These are phyloP conservation scores for Acaromyces ingoldii DNA, from an alignment of 1,284 basidiomycete genomes.

Conservation along the genomic window DNA sequence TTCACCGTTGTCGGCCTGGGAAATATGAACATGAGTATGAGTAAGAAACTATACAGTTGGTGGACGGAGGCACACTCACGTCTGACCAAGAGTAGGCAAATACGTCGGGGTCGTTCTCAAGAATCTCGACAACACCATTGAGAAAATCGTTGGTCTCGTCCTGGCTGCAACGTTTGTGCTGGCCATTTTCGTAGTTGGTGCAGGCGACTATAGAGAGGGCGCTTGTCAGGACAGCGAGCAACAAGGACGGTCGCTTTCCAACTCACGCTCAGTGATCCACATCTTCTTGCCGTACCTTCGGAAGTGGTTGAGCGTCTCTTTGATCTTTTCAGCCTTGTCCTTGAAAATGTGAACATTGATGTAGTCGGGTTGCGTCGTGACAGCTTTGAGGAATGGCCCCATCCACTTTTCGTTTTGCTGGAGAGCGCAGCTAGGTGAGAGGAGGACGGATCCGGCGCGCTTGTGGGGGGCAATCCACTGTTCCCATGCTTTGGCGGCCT, in stretches of 20 bases:
- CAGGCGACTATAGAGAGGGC: slow-evolving; percentile 4
- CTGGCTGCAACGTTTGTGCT: slow-evolving; percentile 25
- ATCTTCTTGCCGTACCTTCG: slow-evolving; percentile 28
- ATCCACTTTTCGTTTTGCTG: slow-evolving; percentile 35
- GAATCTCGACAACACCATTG: slow-evolving; percentile 22
- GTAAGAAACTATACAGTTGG: too few species aligned
- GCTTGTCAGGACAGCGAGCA: background rate
- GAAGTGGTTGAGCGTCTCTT: slow-evolving; percentile 30
- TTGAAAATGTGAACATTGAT: slow-evolving; percentile 44
- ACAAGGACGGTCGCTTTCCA: background rate
- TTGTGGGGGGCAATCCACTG: slow-evolving; percentile 26
- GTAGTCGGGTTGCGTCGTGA: slow-evolving; percentile 32
- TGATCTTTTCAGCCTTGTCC: slow-evolving; percentile 30
- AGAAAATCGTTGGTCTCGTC: slow-evolving; percentile 22
- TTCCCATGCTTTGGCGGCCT: slow-evolving; percentile 31
- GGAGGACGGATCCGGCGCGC: slow-evolving; percentile 25
- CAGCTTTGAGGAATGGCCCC: slow-evolving; percentile 20
- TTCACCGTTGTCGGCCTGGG: too few species aligned
- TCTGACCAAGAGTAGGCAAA: slow-evolving; percentile 32
- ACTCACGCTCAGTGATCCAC: slow-evolving; percentile 36
- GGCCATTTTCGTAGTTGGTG: slow-evolving; percentile 27
- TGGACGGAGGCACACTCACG: too few species aligned
- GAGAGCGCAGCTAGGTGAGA: slow-evolving; percentile 34
- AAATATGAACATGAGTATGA: too few species aligned
- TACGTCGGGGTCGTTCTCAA: slow-evolving; percentile 27